These are phyloP conservation scores for Ophiostoma pallidulum DNA, from an alignment of 2,329 filamentous ascomycete genomes.

Conservation along the genomic window DNA sequence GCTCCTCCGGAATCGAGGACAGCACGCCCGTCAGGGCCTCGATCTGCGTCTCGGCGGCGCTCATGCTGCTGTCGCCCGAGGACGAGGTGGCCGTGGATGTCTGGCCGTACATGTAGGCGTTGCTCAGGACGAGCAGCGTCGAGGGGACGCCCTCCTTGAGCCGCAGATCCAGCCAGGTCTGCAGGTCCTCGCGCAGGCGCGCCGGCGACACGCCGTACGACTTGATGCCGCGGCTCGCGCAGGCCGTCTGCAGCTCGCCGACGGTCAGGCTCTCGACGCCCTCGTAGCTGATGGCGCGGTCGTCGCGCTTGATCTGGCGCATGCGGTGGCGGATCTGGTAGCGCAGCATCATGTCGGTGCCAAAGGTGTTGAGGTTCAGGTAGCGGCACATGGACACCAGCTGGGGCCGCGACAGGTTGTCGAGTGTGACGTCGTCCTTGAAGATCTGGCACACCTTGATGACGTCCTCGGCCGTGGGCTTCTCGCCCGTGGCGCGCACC, in stretches of 20 bases:
- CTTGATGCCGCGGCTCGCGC: slow-evolving; percentile 82
- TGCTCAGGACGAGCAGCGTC: slow-evolving; percentile 88
- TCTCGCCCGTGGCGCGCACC: slow-evolving; percentile 81
- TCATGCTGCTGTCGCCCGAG: slow-evolving; percentile 38
- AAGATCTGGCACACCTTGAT: slow-evolving; percentile 99
- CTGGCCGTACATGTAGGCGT: slow-evolving; percentile 93
- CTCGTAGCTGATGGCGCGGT: slow-evolving; percentile 87
- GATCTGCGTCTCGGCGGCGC: slow-evolving; percentile 82
- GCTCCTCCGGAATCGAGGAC: slow-evolving; percentile 89
- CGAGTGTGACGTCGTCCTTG: slow-evolving; percentile 92
- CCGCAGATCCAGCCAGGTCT: slow-evolving; percentile 89
- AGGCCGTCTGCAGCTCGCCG: slow-evolving; percentile 82
- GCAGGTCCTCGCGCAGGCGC: slow-evolving; percentile 77
- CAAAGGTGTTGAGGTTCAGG: slow-evolving; percentile 95
- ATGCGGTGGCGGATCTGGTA: slow-evolving; percentile 97
- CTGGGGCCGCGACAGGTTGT: slow-evolving; percentile 93
- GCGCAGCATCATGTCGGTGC: slow-evolving; percentile 93
- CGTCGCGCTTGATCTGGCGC: slow-evolving; percentile 98
- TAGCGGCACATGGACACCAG: slow-evolving; percentile 97
- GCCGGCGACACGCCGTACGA: slow-evolving; percentile 87
- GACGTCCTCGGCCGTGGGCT: slow-evolving; percentile 79
- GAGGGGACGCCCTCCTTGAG: slow-evolving; percentile 93
- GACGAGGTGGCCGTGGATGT: slow-evolving; percentile 19
- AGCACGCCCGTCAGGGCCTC: slow-evolving; percentile 87
- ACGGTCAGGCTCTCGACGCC: slow-evolving; percentile 91